Base-by-base conservation (phyloP, 352 stramenopile species). In the Phytophthora vignae region DNA sequence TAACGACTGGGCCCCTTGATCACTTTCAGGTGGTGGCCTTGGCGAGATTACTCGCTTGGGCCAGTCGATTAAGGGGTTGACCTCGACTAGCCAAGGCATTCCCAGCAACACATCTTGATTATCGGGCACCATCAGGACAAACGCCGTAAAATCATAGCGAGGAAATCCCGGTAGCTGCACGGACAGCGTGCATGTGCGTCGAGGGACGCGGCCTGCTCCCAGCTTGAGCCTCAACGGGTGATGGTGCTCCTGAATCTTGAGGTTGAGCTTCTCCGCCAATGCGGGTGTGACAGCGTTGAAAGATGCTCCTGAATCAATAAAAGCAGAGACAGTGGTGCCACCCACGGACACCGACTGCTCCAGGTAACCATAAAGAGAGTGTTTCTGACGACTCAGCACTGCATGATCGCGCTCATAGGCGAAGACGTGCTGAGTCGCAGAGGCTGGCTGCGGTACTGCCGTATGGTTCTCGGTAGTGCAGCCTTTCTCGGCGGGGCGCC, bases 341-440 rank as follows among this genome's bases (percentile, higher is more conserved):
- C 19, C 8, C n/a, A 29, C 6, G 46, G 46, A 29, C 19, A 19
- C 19, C 0, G 4, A 29, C 19, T 29, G 19, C 46, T 53, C 46
- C 46, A 53, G 25, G n/a, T 65, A 71, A 40, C 55, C 55, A 60
- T 64, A 70, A 46, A 58, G 11, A 8, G 8, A n/a, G 15, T 58
- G 64, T 60, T 71, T 65, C 11, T 60, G 64, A 65, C 9, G 7
- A 44, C 22, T 60, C 21, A 59, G 36, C 33, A 65, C 55, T 65
- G 64, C 64, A 29, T 64, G 44, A 15, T 36, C 42, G 1, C n/a
- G 10, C 12, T 65, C 55, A 60, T 71, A 71, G 2, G 49, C 48
- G n/a, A 71, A 65, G 9, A 8, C 17, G 19, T 46, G 25, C 21
- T 64, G 64, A 55, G 22, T 21, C 5, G 8, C 48, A 54, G 48